phyloP scores from a whole-genome alignment of 352 stramenopile species.

The Poterioochromonas sp. region DNA sequence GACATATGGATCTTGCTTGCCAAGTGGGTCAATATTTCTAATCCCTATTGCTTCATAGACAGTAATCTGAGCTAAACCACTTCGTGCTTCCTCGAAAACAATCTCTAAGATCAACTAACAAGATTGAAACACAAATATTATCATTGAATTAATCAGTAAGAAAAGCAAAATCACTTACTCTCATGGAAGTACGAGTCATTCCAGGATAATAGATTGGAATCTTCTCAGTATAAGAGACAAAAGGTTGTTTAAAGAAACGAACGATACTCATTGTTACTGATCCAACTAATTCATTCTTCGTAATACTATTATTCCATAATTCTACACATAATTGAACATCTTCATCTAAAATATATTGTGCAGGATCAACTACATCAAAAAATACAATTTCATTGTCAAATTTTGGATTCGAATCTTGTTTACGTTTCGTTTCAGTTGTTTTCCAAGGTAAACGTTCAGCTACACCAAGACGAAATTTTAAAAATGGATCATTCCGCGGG shows the following conservation, averaged over 20 bases:
- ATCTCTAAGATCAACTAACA: constrained; percentile 43
- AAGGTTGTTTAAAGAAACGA: constrained; percentile 58
- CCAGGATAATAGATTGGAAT: constrained; percentile 54
- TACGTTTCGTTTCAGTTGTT: constrained; percentile 56
- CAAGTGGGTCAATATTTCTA: constrained; percentile 76
- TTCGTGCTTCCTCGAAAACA: constrained; percentile 51
- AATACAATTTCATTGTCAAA: constrained; percentile 70
- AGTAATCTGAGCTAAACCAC: constrained; percentile 70
- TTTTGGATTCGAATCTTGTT: constrained; percentile 66
- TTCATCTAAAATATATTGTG: constrained; percentile 54
- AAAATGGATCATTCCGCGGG: constrained; percentile 15
- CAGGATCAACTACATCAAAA: constrained; percentile 68
- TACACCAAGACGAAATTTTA: constrained; percentile 9
- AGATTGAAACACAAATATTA: not conserved
- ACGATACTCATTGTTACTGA: constrained; percentile 59
- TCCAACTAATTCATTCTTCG: constrained; percentile 69
- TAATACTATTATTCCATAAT: constrained; percentile 70
- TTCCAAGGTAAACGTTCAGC: constrained; percentile 62
- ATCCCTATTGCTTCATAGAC: constrained; percentile 72
- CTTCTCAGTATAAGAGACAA: constrained; percentile 52
- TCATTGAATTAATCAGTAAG: not conserved
- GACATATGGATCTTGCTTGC: constrained; percentile 77
- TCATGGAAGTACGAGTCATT: constrained; percentile 37
- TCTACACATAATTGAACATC: constrained; percentile 58
- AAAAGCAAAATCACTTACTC: constrained; percentile 28